Conservation (phyloP, 805 yeast species). For the Candida yuanshanica region DNA sequence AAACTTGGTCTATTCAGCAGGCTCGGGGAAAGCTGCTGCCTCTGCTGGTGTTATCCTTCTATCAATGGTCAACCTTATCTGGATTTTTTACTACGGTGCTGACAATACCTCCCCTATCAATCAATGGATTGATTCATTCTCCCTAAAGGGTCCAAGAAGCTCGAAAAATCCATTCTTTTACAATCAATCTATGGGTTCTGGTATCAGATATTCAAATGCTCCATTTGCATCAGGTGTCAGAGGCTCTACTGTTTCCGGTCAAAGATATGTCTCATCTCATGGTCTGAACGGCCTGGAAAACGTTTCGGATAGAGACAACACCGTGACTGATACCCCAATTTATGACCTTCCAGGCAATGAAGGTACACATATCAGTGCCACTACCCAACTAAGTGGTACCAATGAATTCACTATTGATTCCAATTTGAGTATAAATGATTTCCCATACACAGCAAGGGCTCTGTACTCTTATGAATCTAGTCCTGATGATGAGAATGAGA, state of each 20-base stretch:
- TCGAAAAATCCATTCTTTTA: constrained; percentile 23
- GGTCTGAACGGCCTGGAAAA: constrained; percentile 60
- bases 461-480: constrained; percentile 83
- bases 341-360: constrained; percentile 14
- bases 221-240: constrained; percentile 6
- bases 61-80: constrained; percentile 74
- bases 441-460: constrained; percentile 83
- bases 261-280: constrained; percentile 40
- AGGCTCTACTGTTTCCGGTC: constrained; percentile 18
- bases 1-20: constrained; percentile 62
- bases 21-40: constrained; percentile 71
- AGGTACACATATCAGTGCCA: constrained; percentile 18
- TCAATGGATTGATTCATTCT: constrained; percentile 78
- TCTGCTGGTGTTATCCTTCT: constrained; percentile 88
- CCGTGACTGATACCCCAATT: constrained; percentile 13
- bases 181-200: constrained; percentile 5
- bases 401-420: constrained; percentile 13
- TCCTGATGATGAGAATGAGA: constrained; percentile 89
- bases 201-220: constrained; percentile 5
- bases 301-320: constrained; percentile 24
- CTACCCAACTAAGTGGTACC: constrained; percentile 10
- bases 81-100: constrained; percentile 88
- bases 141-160: constrained; percentile 44
- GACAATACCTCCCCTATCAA: constrained; percentile 85
- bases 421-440: constrained; percentile 36